phyloP scores from a whole-genome alignment of 768 basidiomycete genomes.

The Mycena filopes region DNA sequence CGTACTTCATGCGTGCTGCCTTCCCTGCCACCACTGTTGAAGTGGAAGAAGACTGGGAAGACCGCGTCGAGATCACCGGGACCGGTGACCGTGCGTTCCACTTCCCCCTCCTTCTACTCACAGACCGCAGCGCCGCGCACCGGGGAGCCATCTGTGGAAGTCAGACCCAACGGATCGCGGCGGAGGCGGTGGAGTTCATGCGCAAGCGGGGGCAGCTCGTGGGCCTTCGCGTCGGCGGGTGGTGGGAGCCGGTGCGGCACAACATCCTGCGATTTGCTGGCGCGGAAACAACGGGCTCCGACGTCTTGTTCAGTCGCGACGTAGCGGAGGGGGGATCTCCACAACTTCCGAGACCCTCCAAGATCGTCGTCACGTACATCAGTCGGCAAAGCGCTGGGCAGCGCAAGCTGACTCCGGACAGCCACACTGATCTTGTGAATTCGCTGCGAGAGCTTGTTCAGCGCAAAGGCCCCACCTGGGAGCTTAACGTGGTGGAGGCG shows the following conservation, averaged over 20 bases:
- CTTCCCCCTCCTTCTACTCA: conserved; percentile 74
- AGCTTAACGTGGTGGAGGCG: conserved; percentile 68
- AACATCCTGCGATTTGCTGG: conserved; percentile 78
- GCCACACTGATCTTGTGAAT: conserved; percentile 64
- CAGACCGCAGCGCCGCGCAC: conserved; percentile 85
- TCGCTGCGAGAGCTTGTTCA: conserved; percentile 62
- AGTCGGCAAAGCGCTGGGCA: conserved; percentile 68
- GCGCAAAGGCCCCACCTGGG: conserved; percentile 59
- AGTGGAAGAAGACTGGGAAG: conserved; percentile 75
- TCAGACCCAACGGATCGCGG: conserved; percentile 75
- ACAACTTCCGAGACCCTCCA: conserved; percentile 53
- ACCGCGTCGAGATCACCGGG: conserved; percentile 56
- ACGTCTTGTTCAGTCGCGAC: conserved; percentile 10
- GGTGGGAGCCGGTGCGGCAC: conserved; percentile 83
- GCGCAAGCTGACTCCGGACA: conserved; percentile 62
- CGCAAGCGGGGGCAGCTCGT: conserved; percentile 41
- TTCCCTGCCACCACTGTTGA: conserved; percentile 81
- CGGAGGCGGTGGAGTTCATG: conserved; percentile 71
- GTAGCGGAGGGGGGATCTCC: conserved; percentile 37
- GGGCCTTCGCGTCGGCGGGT: conserved; percentile 59
- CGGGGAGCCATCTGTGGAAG: conserved; percentile 71
- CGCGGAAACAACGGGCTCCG: conserved; percentile 39
- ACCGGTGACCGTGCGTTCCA: conserved; percentile 64
- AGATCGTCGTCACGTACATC: conserved; percentile 78
- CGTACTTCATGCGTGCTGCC: conserved; percentile 77